These are phyloP conservation scores for Trametes maxima DNA, from an alignment of 768 basidiomycete genomes.

Conservation along the genomic window DNA sequence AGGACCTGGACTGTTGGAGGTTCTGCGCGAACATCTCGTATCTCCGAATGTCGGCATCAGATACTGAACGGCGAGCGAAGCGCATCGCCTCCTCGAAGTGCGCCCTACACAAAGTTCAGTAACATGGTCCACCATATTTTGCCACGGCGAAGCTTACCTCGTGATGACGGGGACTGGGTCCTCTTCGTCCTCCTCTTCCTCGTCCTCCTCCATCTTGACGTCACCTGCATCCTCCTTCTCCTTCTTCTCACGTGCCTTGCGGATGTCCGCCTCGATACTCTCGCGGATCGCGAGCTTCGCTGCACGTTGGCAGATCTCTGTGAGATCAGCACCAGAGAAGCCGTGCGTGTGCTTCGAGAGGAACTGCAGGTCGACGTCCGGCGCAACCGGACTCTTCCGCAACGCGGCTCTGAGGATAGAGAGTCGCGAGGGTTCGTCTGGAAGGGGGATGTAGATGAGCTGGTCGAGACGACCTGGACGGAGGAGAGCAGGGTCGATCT, in stretches of 20 bases:
- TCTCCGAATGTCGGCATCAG: slow-evolving; percentile 93
- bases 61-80: slow-evolving; percentile 95
- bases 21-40: slow-evolving; percentile 98
- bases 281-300: slow-evolving; percentile 97
- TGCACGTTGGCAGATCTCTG: slow-evolving; percentile 98
- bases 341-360: slow-evolving; percentile 93
- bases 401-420: slow-evolving; percentile 91
- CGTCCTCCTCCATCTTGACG: slow-evolving; percentile 72
- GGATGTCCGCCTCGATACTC: slow-evolving; percentile 92
- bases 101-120: slow-evolving; percentile 47
- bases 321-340: slow-evolving; percentile 98
- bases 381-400: slow-evolving; percentile 87
- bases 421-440: slow-evolving; percentile 88
- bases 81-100: slow-evolving; percentile 99
- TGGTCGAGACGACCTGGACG: slow-evolving; percentile 99
- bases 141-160: slow-evolving; percentile 44
- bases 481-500: slow-evolving; percentile 89
- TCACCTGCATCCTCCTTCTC: slow-evolving; percentile 79
- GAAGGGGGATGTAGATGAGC: slow-evolving; percentile 98
- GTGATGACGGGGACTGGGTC: slow-evolving; percentile 93
- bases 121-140: slow-evolving; percentile 4
- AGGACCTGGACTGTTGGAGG: slow-evolving; percentile 87
- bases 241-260: slow-evolving; percentile 72
- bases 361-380: slow-evolving; percentile 82
- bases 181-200: slow-evolving; percentile 61